These are phyloP conservation scores for Draba incana DNA, from an alignment of 345 rosid genomes.

Conservation along the genomic window DNA sequence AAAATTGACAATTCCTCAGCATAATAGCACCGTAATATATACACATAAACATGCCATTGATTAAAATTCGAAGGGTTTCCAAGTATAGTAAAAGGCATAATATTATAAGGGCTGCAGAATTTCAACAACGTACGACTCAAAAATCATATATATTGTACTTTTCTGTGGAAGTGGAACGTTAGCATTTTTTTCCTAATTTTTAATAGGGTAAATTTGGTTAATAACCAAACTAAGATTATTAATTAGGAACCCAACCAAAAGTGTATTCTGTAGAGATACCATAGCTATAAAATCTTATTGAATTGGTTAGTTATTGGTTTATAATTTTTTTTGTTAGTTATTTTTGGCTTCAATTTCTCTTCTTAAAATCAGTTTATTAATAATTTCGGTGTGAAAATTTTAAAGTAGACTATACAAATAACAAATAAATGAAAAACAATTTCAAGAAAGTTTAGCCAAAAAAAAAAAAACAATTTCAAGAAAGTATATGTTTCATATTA, in stretches of 20 bases:
- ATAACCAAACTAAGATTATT: too few relatives aligned
- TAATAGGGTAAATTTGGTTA: too few relatives aligned
- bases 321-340: too few relatives aligned
- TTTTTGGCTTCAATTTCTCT: not conserved
- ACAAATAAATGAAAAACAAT: not conserved
- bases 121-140: slow-evolving; percentile 16
- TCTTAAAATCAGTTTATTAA: too few relatives aligned
- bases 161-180: slow-evolving; percentile 31
- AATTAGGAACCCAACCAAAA: too few relatives aligned
- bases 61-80: slow-evolving; percentile 21
- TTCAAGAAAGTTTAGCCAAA: not conserved
- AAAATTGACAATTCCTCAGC: slow-evolving; percentile 30
- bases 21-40: not conserved
- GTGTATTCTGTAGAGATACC: too few relatives aligned
- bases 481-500: slow-evolving; percentile 2
- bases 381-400: too few relatives aligned
- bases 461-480: not conserved
- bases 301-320: too few relatives aligned
- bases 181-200: slow-evolving; percentile 13
- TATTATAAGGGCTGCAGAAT: not conserved
- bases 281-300: too few relatives aligned
- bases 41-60: slow-evolving; percentile 27
- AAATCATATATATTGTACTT: slow-evolving; percentile 8
- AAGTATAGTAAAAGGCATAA: slow-evolving; percentile 36
- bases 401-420: not conserved